These are phyloP conservation scores for Eucalyptus fibrosa DNA, from an alignment of 345 rosid species.

Conservation along the genomic window DNA sequence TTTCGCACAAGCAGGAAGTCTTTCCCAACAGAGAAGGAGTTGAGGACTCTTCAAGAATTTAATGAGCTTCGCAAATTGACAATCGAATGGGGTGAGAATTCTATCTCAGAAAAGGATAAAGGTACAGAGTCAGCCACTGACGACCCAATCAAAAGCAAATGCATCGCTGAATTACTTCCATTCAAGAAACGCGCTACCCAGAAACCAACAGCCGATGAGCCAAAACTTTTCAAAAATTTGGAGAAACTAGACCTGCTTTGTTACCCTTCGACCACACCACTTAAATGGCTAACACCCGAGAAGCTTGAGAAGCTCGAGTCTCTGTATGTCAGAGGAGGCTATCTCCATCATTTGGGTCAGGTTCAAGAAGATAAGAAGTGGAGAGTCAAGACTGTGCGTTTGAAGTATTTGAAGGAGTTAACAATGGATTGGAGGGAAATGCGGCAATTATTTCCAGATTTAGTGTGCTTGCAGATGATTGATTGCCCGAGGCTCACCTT, in stretches of 20 bases:
- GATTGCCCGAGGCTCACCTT: slow-evolving; percentile 18
- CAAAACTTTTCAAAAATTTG: neutral
- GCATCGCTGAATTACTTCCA: neutral
- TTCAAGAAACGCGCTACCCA: neutral
- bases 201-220: neutral
- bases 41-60: neutral
- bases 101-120: neutral
- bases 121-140: neutral
- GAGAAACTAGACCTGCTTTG: slow-evolving; percentile 2
- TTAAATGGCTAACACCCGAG: neutral
- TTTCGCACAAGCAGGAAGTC: neutral
- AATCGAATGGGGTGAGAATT: neutral
- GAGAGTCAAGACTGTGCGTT: slow-evolving; percentile 7
- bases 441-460: slow-evolving; percentile 2
- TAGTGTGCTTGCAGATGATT: slow-evolving; percentile 17
- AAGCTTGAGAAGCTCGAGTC: neutral
- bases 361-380: neutral
- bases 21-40: slow-evolving; percentile 26
- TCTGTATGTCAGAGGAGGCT: slow-evolving; percentile 8
- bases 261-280: neutral
- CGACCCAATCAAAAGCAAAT: neutral
- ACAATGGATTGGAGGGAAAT: slow-evolving; percentile 14
- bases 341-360: neutral
- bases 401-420: slow-evolving; percentile 24
- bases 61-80: neutral